Percentiles rank a stretch among this genome's conserved stretches.
phyloP scores from a whole-genome alignment of 805 yeast species.

The Yamadazyma laniorum region DNA sequence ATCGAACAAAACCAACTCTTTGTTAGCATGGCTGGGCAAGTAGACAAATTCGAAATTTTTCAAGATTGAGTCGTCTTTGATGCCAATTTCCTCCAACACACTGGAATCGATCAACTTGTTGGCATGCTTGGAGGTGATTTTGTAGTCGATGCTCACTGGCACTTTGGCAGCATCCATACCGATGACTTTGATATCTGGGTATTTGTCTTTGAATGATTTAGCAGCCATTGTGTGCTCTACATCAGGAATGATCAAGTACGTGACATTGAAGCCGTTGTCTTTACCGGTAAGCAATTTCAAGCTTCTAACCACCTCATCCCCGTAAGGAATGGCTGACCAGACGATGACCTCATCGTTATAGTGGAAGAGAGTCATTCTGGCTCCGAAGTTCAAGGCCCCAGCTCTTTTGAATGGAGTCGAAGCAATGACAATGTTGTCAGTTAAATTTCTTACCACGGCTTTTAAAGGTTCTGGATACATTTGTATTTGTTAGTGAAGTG shows the following conservation, averaged over 20 bases:
- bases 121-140: constrained; percentile 33
- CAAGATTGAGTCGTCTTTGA: constrained; percentile 36
- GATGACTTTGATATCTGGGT: constrained; percentile 52
- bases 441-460: constrained; percentile 27
- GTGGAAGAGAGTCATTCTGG: constrained; percentile 41
- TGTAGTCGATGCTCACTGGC: constrained; percentile 39
- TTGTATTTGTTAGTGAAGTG: constrained; percentile 8
- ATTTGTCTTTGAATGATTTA: constrained; percentile 45
- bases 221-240: constrained; percentile 65
- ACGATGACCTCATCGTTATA: constrained; percentile 36
- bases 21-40: constrained; percentile 55
- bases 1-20: constrained; percentile 55
- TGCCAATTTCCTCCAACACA: constrained; percentile 27
- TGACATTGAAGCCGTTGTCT: constrained; percentile 35
- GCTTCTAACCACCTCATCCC: constrained; percentile 42
- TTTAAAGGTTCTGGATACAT: constrained; percentile 36
- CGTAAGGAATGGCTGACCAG: constrained; percentile 61
- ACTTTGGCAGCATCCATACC: constrained; percentile 46
- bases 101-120: constrained; percentile 27
- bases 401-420: constrained; percentile 34
- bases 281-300: constrained; percentile 33
- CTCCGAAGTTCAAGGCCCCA: constrained; percentile 36
- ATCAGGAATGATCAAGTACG: constrained; percentile 61
- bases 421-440: constrained; percentile 34
- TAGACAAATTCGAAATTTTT: constrained; percentile 53